A percentile compares a stretch with the other conserved stretches of the same genome.
These are phyloP conservation scores for Boletus bicolor DNA, from an alignment of 768 basidiomycete species.

Conservation along the genomic window DNA sequence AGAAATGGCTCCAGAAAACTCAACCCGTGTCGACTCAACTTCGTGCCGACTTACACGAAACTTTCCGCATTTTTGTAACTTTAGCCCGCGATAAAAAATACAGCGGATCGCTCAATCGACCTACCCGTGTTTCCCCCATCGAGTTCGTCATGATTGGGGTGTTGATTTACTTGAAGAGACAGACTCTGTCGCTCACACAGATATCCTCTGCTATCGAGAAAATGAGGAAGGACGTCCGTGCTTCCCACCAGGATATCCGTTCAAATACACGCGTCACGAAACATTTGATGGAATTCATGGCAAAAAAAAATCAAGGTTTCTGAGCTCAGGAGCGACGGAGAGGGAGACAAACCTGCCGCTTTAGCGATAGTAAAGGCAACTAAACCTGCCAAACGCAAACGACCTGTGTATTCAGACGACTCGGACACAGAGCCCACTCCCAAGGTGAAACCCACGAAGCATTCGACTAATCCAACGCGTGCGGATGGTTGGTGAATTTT, in stretches of 20 bases:
- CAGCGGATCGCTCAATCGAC: constrained; percentile 31
- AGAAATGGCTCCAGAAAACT: constrained; percentile 36
- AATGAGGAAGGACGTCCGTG: constrained; percentile 39
- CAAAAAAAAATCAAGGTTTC: constrained; percentile 31
- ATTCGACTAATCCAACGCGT: neutral
- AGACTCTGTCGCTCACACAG: constrained; percentile 36
- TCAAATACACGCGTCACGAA: constrained; percentile 37
- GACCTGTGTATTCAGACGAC: constrained; percentile 22
- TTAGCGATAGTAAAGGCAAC: constrained; percentile 4
- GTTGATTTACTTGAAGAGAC: constrained; percentile 38
- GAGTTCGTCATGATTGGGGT: constrained; percentile 46
- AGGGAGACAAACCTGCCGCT: constrained; percentile 31
- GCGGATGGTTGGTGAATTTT: constrained; percentile 15
- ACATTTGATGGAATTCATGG: constrained; percentile 32
- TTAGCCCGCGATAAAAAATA: constrained; percentile 34
- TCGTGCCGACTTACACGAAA: constrained; percentile 29
- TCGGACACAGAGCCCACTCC: constrained; percentile 16
- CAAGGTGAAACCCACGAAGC: constrained; percentile 17
- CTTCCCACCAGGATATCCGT: constrained; percentile 39
- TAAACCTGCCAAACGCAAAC: constrained; percentile 28
- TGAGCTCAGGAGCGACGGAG: constrained; percentile 31
- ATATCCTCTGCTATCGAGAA: constrained; percentile 41
- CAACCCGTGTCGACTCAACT: constrained; percentile 27
- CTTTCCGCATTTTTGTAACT: constrained; percentile 34
- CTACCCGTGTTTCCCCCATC: constrained; percentile 39